Evolutionary conservation across 2,329 filamentous ascomycete genomes (phyloP).

Genomic region (Aspergillus puulaauensis): DNA sequence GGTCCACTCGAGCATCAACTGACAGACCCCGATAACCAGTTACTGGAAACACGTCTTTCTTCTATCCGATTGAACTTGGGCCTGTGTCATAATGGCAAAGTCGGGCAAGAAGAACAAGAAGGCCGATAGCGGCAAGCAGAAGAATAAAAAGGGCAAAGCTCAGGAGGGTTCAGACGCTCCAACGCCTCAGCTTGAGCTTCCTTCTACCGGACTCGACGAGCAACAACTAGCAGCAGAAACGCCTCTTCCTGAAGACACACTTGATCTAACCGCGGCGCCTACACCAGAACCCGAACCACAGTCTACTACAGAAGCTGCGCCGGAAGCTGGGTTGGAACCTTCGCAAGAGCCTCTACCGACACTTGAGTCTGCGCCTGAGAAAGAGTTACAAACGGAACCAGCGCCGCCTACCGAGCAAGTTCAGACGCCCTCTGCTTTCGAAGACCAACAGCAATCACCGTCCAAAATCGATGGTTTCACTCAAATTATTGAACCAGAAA

Average conservation of each 20-base stretch:
- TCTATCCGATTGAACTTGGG: conserved; percentile 25
- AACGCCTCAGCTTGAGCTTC: conserved; percentile 23
- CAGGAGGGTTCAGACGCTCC: conserved; percentile 29
- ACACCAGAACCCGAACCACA: conserved; percentile 6
- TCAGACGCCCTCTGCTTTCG: conserved; percentile 14
- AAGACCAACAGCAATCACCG: conserved; percentile 10
- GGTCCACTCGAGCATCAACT: conserved; percentile 30
- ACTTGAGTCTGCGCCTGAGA: conserved; percentile 11
- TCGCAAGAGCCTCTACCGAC: conserved; percentile 5
- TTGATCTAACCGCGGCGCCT: conserved; percentile 1
- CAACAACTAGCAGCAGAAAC: conserved; percentile 13
- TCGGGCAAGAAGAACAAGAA: conserved; percentile 33
- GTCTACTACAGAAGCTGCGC: conserved; percentile 1
- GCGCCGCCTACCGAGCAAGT: conserved; percentile 18
- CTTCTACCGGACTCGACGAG: conserved; percentile 23
- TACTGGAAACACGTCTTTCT: conserved; percentile 35
- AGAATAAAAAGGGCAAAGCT: conserved; percentile 35
- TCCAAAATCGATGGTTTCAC: conserved; percentile 14
- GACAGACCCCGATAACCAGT: conserved; percentile 21
- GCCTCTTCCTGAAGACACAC: conserved; percentile 8
- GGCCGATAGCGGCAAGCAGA: conserved; percentile 25
- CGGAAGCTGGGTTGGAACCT: conserved; percentile 1
- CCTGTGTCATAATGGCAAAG: conserved; percentile 33
- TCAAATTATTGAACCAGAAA: conserved; percentile 13
- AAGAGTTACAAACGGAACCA: conserved; percentile 19